Base-by-base conservation (phyloP, 2,329 filamentous ascomycete species). In the Pyrenochaeta sp. region DNA sequence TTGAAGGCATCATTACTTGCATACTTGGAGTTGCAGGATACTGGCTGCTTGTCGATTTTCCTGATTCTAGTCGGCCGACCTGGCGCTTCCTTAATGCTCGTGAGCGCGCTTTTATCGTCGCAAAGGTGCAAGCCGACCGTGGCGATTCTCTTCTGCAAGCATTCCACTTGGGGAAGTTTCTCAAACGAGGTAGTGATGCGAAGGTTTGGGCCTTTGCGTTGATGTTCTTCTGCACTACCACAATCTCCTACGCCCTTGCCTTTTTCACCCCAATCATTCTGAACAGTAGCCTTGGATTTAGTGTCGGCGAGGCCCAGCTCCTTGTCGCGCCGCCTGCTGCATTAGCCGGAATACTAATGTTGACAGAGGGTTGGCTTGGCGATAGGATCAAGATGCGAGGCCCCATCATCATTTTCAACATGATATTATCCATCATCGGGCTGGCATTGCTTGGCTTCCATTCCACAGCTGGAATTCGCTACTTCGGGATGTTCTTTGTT, bases 191-290 rank as follows among this genome's bases (percentile, higher is more conserved):
- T 3, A 42, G 68, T 1, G 81, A 83, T 48, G 54, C 73, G 42
- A 83, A 83, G 55, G 72, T 82, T 35, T 83, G 81, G 79, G 75
- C 67, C 2, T 83, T 81, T 44, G 80, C 77, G 0, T 44, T 76
- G 63, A 75, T 82, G 38, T 81, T 80, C 65, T 77, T 77, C 73
- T 82, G 82, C 68, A 81, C 82, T 2, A 90, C 88, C 1, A 88
- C 87, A 7, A 81, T 89, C 36, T 80, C 81, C 1, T 94, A 94
- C 65, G 84, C 88, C 0, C 80, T 94, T 7, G 86, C 88, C 2
- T 93, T 88, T 69, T 93, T 92, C 63, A 72, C 92, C 3, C 89
- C 89, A 6, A 82, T 92, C 60, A 89, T 94, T 58, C 81, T 95
- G 5, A 62, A 64, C 6, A 53, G 71, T 15, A 78, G 79, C 13